Evolutionary conservation across 495 filamentous ascomycete genomes (phyloP).

Genomic region (Cairneyella variabilis): DNA sequence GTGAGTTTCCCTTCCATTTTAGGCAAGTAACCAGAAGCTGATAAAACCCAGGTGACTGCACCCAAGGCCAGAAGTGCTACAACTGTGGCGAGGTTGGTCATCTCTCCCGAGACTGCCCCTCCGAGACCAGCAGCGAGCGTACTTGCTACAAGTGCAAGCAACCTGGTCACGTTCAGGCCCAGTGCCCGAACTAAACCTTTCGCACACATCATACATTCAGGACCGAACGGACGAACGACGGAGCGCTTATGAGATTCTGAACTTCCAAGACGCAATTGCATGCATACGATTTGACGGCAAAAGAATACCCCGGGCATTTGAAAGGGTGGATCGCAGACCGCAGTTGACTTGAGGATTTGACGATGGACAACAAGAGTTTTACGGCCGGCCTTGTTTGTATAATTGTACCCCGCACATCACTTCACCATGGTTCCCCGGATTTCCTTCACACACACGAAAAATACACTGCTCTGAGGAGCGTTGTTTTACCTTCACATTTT

Average conservation of each 20-base stretch:
- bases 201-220: slow-evolving; percentile 18
- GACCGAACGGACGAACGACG: slow-evolving; percentile 8
- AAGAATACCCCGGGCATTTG: slow-evolving; percentile 27
- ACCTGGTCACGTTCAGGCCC: slow-evolving; percentile 90
- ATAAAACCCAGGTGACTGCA: slow-evolving; percentile 67
- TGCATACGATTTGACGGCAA: slow-evolving; percentile 12
- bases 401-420: slow-evolving; percentile 5
- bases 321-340: slow-evolving; percentile 25
- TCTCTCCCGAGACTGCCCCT: slow-evolving; percentile 90
- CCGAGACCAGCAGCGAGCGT: slow-evolving; percentile 82
- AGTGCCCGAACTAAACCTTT: slow-evolving; percentile 46
- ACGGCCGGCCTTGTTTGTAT: slow-evolving; percentile 22
- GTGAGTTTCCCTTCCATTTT: slow-evolving; percentile 34
- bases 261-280: slow-evolving; percentile 14
- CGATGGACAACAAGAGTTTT: not conserved
- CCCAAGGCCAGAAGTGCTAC: slow-evolving; percentile 99
- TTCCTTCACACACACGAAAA: not conserved
- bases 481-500: not conserved
- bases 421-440: not conserved
- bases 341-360: slow-evolving; percentile 29
- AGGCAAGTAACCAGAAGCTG: not conserved
- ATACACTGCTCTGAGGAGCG: not conserved
- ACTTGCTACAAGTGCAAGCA: slow-evolving; percentile 99
- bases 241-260: slow-evolving; percentile 16
- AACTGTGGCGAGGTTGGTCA: slow-evolving; percentile 97